Base-by-base conservation (phyloP, 345 rosid species). In the Syzygium aqueum region DNA sequence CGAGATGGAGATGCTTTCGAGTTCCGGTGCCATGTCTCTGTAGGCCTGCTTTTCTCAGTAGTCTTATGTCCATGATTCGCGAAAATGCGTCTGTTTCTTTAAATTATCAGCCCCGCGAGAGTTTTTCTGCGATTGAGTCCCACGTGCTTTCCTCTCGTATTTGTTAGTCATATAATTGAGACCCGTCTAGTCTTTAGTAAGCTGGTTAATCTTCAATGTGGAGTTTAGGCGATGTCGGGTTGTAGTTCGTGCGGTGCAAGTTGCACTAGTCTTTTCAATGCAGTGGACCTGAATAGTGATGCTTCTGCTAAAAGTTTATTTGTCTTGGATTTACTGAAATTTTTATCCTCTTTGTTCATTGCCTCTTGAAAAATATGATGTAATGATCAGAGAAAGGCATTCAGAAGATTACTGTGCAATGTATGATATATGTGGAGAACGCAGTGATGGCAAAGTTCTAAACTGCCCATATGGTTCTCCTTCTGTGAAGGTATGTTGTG, bases 351-450 rank as follows among this genome's bases (percentile, higher is more conserved):
- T 84, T 51, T 40, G 11, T 51, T 51, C 40, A 16, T 84, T n/a
- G 30, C 37, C 40, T 28, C 15, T 51, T n/a, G 57, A 10, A 53
- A 49, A 82, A 14, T 54, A 52, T 67, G 80, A 46, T 89, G 25
- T 86, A 22, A 86, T 89, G 89, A 30, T 87, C 88, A 92, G 95
- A 84, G 92, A 90, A 86, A 93, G 87, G 84, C 99, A 97, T 93
- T 91, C 97, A 46, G 91, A 90, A 85, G 99, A 93, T 49, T 95
- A 93, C 86, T 97, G 99, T 91, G 95, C 98, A 19, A 97, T 97
- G 99, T 97, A 96, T 86, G 97, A 92, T 92, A 95, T 97, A 78
- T 97, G 99, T 57, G 99, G 99, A 92, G 87, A 92, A 86, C 95
- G 98, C 52, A 91, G 90, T 84, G 99, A 97, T 86, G 99, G 99